Percentiles rank a stretch among this genome's conserved stretches.
These are phyloP conservation scores for Phylloporus sp. DNA, from an alignment of 768 basidiomycete genomes.

Conservation along the genomic window DNA sequence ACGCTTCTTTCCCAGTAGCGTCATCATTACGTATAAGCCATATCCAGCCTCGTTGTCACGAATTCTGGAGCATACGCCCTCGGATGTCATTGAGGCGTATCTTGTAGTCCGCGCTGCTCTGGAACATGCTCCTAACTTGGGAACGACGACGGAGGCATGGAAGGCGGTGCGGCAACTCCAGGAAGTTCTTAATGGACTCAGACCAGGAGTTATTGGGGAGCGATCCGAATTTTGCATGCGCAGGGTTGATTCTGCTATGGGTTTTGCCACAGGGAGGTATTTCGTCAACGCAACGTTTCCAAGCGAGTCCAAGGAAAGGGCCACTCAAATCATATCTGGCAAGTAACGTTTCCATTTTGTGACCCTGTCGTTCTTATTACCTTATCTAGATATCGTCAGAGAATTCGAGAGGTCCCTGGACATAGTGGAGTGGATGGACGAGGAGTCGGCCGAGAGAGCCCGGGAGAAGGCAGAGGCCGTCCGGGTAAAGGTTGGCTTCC, in stretches of 20 bases:
- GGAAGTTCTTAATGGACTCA: slow-evolving; percentile 77
- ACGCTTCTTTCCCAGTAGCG: slow-evolving; percentile 65
- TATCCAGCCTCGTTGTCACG: slow-evolving; percentile 65
- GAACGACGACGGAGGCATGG: slow-evolving; percentile 74
- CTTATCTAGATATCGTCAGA: slow-evolving; percentile 62
- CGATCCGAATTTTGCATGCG: slow-evolving; percentile 80
- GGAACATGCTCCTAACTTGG: slow-evolving; percentile 64
- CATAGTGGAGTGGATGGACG: slow-evolving; percentile 88
- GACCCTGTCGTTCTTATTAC: slow-evolving; percentile 1
- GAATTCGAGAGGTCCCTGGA: slow-evolving; percentile 78
- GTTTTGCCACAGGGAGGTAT: slow-evolving; percentile 87
- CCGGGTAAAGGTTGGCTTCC: slow-evolving; percentile 91
- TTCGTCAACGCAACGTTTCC: slow-evolving; percentile 85
- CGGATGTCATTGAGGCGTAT: slow-evolving; percentile 81
- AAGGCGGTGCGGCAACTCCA: slow-evolving; percentile 65
- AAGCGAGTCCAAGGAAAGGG: slow-evolving; percentile 74
- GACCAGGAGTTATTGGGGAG: slow-evolving; percentile 81
- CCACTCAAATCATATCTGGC: slow-evolving; percentile 81
- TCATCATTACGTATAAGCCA: slow-evolving; percentile 80
- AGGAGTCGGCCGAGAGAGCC: slow-evolving; percentile 73
- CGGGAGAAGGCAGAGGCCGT: slow-evolving; percentile 63
- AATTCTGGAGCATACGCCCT: slow-evolving; percentile 63
- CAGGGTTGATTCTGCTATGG: slow-evolving; percentile 67
- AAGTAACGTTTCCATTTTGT: slow-evolving; percentile 8
- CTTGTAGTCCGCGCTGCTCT: slow-evolving; percentile 76